phyloP scores from a whole-genome alignment of 1,139 yeast species.

The Spathaspora sp. region DNA sequence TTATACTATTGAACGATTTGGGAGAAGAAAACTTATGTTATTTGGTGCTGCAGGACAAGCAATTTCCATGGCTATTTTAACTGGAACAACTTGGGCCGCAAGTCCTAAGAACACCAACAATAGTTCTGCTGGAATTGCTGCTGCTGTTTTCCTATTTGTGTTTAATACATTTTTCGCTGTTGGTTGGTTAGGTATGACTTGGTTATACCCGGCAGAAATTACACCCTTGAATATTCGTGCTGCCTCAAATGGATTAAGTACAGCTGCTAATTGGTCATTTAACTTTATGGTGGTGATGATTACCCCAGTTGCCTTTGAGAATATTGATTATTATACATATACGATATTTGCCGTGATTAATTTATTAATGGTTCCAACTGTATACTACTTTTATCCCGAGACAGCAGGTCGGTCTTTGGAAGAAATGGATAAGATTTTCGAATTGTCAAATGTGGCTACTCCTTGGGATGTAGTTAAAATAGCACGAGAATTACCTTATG shows the following conservation, averaged over 20 bases:
- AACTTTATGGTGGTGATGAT: conserved; percentile 51
- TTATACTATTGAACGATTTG: conserved; percentile 61
- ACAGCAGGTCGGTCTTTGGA: conserved; percentile 50
- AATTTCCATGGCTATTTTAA: conserved; percentile 45
- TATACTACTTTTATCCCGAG: conserved; percentile 49
- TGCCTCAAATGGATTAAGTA: conserved; percentile 50
- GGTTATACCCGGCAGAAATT: conserved; percentile 64
- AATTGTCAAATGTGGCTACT: conserved; percentile 6
- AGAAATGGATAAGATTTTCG: conserved; percentile 39
- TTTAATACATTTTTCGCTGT: conserved; percentile 56
- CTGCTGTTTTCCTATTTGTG: conserved; percentile 55
- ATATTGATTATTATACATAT: conserved; percentile 44
- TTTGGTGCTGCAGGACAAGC: conserved; percentile 52
- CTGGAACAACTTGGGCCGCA: conserved; percentile 22
- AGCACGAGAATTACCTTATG: conserved; percentile 6
- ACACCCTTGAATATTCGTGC: conserved; percentile 62
- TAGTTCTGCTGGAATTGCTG: conserved; percentile 38
- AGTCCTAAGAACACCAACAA: conserved; percentile 9
- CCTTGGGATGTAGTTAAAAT: conserved; percentile 8
- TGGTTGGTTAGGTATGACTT: conserved; percentile 58
- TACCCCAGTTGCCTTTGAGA: conserved; percentile 44
- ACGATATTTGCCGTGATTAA: conserved; percentile 44
- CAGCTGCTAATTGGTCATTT: conserved; percentile 49
- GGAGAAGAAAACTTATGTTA: conserved; percentile 62
- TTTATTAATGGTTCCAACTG: conserved; percentile 38